Conservation (phyloP, 192 early-diverging fungal species). For the Piromyces finnis region DNA sequence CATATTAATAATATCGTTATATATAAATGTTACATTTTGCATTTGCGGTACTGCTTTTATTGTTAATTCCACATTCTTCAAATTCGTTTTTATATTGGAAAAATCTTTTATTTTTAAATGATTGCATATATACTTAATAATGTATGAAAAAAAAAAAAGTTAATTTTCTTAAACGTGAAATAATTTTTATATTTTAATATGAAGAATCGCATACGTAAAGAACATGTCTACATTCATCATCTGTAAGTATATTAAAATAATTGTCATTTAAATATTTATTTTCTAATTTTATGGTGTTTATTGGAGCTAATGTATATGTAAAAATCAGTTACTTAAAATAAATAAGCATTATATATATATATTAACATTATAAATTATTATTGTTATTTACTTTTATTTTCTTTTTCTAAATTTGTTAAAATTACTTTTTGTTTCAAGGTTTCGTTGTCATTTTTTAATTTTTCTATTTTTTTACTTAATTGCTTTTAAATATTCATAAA, state of each 20-base stretch:
- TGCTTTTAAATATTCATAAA: background rate
- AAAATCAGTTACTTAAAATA: too few species aligned
- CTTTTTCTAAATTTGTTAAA: background rate
- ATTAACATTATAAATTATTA: background rate
- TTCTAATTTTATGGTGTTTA: too few species aligned
- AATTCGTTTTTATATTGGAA: background rate
- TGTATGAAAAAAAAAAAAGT: background rate
- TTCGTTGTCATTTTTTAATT: background rate
- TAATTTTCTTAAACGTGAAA: too few species aligned
- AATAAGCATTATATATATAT: too few species aligned
- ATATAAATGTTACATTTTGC: background rate
- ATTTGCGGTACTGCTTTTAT: background rate
- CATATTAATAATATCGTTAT: too few species aligned
- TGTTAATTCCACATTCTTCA: background rate
- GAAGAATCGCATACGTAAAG: background rate
- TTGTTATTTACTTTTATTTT: background rate
- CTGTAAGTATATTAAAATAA: background rate
- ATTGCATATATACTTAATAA: background rate
- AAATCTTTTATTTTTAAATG: background rate
- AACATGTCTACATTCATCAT: background rate
- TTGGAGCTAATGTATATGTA: too few species aligned
- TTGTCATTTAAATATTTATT: too few species aligned
- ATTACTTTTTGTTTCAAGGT: background rate
- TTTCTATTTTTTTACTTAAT: background rate
- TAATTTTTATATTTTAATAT: too few species aligned